phyloP scores from a whole-genome alignment of 768 basidiomycete genomes.

The Omphalotus guepiniiformis region DNA sequence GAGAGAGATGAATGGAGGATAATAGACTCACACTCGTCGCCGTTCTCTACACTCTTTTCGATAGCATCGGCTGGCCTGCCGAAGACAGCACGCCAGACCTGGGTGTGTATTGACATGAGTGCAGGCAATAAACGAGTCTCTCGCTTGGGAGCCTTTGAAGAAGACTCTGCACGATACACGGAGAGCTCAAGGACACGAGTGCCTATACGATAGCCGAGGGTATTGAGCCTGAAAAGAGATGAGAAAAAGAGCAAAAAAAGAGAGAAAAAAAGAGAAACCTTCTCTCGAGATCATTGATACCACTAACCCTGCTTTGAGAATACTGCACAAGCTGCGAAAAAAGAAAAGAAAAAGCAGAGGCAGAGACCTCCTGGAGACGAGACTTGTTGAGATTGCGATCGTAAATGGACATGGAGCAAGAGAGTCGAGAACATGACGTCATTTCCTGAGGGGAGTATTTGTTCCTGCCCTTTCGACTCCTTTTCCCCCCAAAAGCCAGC shows the following conservation, averaged over 20 bases:
- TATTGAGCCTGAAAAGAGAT: slow-evolving; percentile 65
- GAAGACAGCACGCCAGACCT: slow-evolving; percentile 93
- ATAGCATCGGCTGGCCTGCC: slow-evolving; percentile 92
- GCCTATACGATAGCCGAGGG: slow-evolving; percentile 90
- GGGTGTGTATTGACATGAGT: slow-evolving; percentile 91
- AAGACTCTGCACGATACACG: slow-evolving; percentile 72
- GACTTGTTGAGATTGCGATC: slow-evolving; percentile 89
- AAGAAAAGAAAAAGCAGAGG: slow-evolving; percentile 82
- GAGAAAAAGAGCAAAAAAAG: slow-evolving; percentile 6
- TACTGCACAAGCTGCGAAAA: slow-evolving; percentile 95
- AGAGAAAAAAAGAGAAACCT: slow-evolving; percentile 46
- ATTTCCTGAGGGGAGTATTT: neutral
- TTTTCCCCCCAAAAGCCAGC: neutral
- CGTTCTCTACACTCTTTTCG: slow-evolving; percentile 93
- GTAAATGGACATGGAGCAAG: slow-evolving; percentile 50
- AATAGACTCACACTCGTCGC: slow-evolving; percentile 79
- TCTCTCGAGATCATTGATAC: slow-evolving; percentile 92
- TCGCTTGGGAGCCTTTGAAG: slow-evolving; percentile 86
- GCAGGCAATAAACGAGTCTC: slow-evolving; percentile 88
- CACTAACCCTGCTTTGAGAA: slow-evolving; percentile 91
- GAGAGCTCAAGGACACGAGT: slow-evolving; percentile 82
- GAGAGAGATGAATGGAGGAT: neutral
- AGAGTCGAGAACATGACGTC: neutral
- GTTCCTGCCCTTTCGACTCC: neutral
- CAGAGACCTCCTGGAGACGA: slow-evolving; percentile 76